A percentile compares a stretch with the other conserved stretches of the same genome.
These are phyloP conservation scores for Sporothrix brasiliensis DNA, from an alignment of 2,329 filamentous ascomycete genomes.

Conservation along the genomic window DNA sequence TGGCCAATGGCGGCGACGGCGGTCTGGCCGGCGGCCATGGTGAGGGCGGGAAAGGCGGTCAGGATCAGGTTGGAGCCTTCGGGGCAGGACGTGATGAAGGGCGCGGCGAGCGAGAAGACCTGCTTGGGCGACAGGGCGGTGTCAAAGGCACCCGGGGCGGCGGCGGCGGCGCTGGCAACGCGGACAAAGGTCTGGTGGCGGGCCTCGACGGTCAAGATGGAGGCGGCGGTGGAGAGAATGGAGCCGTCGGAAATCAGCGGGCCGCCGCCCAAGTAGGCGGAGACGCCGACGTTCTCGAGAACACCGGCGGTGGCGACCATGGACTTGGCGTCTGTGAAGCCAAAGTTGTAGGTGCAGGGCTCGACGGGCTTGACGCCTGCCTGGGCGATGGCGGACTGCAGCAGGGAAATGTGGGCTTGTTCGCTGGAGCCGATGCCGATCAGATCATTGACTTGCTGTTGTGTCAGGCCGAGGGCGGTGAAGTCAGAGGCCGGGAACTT, in stretches of 20 bases:
- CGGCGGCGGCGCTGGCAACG: conserved; percentile 57
- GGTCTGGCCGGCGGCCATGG: conserved; percentile 52
- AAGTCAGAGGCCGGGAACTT: conserved; percentile 69
- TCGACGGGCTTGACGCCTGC: conserved; percentile 67
- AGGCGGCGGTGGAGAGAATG: conserved; percentile 67
- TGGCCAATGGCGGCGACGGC: conserved; percentile 49
- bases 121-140: conserved; percentile 67
- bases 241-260: conserved; percentile 62
- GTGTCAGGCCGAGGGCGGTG: conserved; percentile 60
- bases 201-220: conserved; percentile 73
- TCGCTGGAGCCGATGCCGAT: conserved; percentile 66
- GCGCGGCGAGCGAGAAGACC: conserved; percentile 73
- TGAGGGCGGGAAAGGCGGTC: conserved; percentile 63
- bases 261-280: conserved; percentile 73
- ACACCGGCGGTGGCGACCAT: conserved; percentile 72
- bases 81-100: conserved; percentile 73
- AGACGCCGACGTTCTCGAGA: conserved; percentile 73
- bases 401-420: conserved; percentile 61
- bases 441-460: conserved; percentile 61
- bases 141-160: conserved; percentile 71
- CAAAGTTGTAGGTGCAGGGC: conserved; percentile 73
- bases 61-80: conserved; percentile 65
- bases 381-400: conserved; percentile 63
- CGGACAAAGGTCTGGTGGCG: conserved; percentile 75
- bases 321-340: conserved; percentile 63